These are phyloP conservation scores for Carallia brachiata DNA, from an alignment of 345 rosid species.

Conservation along the genomic window DNA sequence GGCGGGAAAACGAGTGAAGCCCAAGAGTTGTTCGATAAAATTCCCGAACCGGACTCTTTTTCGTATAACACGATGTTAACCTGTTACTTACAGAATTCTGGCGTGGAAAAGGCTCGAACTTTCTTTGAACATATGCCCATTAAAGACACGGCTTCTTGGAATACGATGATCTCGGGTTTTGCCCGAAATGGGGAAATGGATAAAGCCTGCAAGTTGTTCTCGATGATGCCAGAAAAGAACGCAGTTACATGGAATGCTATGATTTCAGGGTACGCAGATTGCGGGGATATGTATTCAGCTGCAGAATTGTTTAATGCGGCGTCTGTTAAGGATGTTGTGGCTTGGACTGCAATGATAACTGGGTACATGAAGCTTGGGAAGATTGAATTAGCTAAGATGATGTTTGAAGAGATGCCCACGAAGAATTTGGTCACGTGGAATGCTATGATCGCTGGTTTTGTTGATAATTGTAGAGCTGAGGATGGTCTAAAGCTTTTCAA, in stretches of 20 bases:
- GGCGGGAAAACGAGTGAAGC: constrained; percentile 51
- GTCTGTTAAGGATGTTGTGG: constrained; percentile 58
- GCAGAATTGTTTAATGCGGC: constrained; percentile 38
- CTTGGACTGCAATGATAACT: constrained; percentile 62
- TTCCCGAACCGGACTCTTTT: constrained; percentile 59
- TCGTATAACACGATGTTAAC: constrained; percentile 69
- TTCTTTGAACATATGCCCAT: constrained; percentile 51
- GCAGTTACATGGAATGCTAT: constrained; percentile 70
- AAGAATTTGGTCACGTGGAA: constrained; percentile 67
- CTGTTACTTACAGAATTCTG: constrained; percentile 42
- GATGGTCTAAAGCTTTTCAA: constrained; percentile 53
- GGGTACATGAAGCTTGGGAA: constrained; percentile 57
- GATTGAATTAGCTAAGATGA: constrained; percentile 47
- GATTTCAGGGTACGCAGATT: constrained; percentile 61
- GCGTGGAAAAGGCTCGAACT: constrained; percentile 38
- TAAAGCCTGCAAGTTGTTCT: constrained; percentile 47
- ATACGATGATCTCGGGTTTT: constrained; percentile 68
- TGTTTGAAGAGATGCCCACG: constrained; percentile 50
- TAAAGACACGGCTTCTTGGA: constrained; percentile 70
- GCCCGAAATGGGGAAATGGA: constrained; percentile 45
- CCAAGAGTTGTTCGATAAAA: constrained; percentile 54
- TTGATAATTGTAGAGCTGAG: constrained; percentile 48
- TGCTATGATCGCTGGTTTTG: constrained; percentile 71
- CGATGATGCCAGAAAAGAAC: constrained; percentile 49
- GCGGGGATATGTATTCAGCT: constrained; percentile 48